Base-by-base conservation (phyloP, 257 asterid species). In the Fraxinus pennsylvanica region DNA sequence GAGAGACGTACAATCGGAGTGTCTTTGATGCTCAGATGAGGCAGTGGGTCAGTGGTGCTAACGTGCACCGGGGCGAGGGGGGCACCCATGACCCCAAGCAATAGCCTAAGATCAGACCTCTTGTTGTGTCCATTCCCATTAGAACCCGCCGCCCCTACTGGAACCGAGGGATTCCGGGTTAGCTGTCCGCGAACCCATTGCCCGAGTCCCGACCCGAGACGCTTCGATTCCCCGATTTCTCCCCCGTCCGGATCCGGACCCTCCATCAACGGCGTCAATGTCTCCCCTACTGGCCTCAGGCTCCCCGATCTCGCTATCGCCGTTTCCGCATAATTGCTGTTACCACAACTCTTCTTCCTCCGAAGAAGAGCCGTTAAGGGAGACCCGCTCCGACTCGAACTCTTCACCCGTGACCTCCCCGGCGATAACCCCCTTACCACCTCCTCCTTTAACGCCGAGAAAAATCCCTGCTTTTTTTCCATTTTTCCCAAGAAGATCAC, bases 51-150 rank as follows among this genome's bases (percentile, higher is more conserved):
- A 71, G 86, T 61, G 78, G 91, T 59, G 91, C 91, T 81, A 45
- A 92, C 97, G 90, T 91, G 91, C 84, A 92, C 92, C 66, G 99
- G 99, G 9, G 96, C 96, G 47, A 94, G 91, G 4, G 99, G 97
- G 36, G 97, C 97, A 27, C 97, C 97, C 99, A 94, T 92, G 15
- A 92, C 97, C 10, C 99, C 97, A 36, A 94, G 97, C 86, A 94
- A 84, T 73, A 94, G 78, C 75, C 99, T 82, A 89, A 92, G 91
- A 86, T 94, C 99, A 70, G 97, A 91, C 92, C 91, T 85, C 89
- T 74, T 88, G 73, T 81, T 82, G 78, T 74, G 77, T 59, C 84
- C 93, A 39, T 70, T 84, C 74, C 81, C 87, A 74, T 32, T 80
- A 78, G 68, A 61, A 25, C 32, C 14, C 68, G 68, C 33, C 14